Evolutionary conservation across 2,329 filamentous ascomycete genomes (phyloP).

Genomic region (Hymenoscyphus albidus): DNA sequence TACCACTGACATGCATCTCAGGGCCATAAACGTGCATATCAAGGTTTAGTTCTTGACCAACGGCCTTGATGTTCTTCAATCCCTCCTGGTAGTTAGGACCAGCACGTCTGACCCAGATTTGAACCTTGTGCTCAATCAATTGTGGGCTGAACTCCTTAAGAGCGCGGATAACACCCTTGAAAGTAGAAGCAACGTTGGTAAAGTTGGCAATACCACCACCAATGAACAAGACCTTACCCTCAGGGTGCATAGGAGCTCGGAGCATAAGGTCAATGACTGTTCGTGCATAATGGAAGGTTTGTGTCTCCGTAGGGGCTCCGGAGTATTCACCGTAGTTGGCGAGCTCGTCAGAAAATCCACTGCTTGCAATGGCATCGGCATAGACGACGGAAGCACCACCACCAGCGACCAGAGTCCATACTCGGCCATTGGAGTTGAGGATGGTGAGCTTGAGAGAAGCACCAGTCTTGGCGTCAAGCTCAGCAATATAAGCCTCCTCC

Average conservation of each 20-base stretch:
- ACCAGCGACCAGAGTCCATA: conserved; percentile 98
- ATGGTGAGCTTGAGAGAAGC: conserved; percentile 98
- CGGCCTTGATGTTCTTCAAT: conserved; percentile 99
- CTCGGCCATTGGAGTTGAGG: conserved; percentile 83
- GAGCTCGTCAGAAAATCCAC: conserved; percentile 90
- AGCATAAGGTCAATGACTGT: conserved; percentile 98
- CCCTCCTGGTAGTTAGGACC: conserved; percentile 99
- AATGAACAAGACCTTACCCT: conserved; percentile 99
- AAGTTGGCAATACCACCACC: conserved; percentile 99
- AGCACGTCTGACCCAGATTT: conserved; percentile 90
- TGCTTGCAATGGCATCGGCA: conserved; percentile 94
- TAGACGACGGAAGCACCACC: conserved; percentile 99
- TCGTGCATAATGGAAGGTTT: conserved; percentile 98
- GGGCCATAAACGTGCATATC: conserved; percentile 89
- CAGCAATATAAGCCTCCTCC: conserved; percentile 98
- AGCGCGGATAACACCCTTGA: conserved; percentile 99
- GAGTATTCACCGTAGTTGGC: conserved; percentile 99
- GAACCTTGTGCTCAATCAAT: conserved; percentile 92
- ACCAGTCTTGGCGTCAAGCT: conserved; percentile 98
- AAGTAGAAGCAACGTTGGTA: conserved; percentile 98
- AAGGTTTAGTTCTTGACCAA: conserved; percentile 87
- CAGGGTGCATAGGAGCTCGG: conserved; percentile 74
- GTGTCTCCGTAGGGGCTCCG: conserved; percentile 95
- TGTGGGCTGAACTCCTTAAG: conserved; percentile 83
- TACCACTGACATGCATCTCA: conserved; percentile 88